Evolutionary conservation across 2,329 filamentous ascomycete genomes (phyloP).

Genomic region (Rugonectria rugulosa): DNA sequence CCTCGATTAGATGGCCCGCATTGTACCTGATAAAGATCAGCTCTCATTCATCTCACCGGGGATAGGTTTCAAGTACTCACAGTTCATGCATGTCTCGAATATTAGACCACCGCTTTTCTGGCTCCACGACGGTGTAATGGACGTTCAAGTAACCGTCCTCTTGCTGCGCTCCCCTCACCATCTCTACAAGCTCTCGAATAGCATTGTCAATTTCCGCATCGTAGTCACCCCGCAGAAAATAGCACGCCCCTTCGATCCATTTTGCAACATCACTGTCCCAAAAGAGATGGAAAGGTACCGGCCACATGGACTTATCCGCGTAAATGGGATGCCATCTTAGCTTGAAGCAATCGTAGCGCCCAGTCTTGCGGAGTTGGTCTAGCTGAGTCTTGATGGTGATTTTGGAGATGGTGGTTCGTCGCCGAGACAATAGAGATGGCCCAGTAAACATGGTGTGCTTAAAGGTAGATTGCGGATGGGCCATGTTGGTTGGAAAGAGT

Average conservation of each 20-base stretch:
- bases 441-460: too few relatives aligned
- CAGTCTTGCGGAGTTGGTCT: slow-evolving; percentile 59
- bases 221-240: slow-evolving; percentile 7
- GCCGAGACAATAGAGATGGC: too few relatives aligned
- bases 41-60: neutral
- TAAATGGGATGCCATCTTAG: slow-evolving; percentile 64
- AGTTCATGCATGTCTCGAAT: slow-evolving; percentile 69
- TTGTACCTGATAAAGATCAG: slow-evolving; percentile 53
- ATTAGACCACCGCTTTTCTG: slow-evolving; percentile 63
- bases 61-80: slow-evolving; percentile 43
- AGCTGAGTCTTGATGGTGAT: slow-evolving; percentile 60
- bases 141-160: slow-evolving; percentile 70
- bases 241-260: slow-evolving; percentile 61
- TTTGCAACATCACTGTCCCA: slow-evolving; percentile 64
- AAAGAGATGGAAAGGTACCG: slow-evolving; percentile 65
- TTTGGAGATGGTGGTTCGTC: slow-evolving; percentile 43
- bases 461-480: too few relatives aligned
- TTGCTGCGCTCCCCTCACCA: slow-evolving; percentile 64
- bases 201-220: slow-evolving; percentile 23
- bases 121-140: slow-evolving; percentile 67
- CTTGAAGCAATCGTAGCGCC: slow-evolving; percentile 65
- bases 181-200: slow-evolving; percentile 58
- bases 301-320: slow-evolving; percentile 58
- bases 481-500: too few relatives aligned
- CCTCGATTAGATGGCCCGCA: slow-evolving; percentile 68